phyloP scores from a whole-genome alignment of 2,329 filamentous ascomycete genomes.

The Penicillium sp. region DNA sequence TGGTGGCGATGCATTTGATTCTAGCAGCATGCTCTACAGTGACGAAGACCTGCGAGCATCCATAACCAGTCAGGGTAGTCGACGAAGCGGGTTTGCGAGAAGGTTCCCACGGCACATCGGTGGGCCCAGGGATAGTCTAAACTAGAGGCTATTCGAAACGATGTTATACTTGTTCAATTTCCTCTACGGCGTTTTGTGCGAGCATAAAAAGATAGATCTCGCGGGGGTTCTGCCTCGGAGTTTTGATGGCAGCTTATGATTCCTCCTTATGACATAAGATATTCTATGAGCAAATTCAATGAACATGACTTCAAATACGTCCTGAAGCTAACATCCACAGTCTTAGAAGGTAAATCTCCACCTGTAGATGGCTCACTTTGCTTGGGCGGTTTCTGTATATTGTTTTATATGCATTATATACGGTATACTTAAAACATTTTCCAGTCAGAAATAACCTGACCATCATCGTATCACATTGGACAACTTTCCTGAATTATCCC shows the following conservation, averaged over 20 bases:
- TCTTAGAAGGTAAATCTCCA: not conserved
- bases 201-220: not conserved
- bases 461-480: not conserved
- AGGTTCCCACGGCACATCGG: slow-evolving; percentile 42
- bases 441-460: not conserved
- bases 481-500: not conserved
- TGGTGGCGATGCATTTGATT: slow-evolving; percentile 33
- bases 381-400: slow-evolving; percentile 1
- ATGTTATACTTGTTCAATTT: not conserved
- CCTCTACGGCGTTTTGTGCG: not conserved
- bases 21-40: slow-evolving; percentile 34
- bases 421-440: not conserved
- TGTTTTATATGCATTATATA: slow-evolving; percentile 4
- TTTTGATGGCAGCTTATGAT: not conserved
- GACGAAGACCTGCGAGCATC: slow-evolving; percentile 35
- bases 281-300: not conserved
- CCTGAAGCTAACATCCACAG: not conserved
- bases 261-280: not conserved
- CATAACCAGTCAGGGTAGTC: slow-evolving; percentile 31
- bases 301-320: not conserved
- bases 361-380: not conserved
- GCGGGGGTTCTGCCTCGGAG: not conserved
- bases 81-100: slow-evolving; percentile 32
- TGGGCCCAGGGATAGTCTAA: slow-evolving; percentile 52
- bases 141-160: slow-evolving; percentile 27